Conservation (phyloP, 148 eudicot genomes). For the Silene conica region DNA sequence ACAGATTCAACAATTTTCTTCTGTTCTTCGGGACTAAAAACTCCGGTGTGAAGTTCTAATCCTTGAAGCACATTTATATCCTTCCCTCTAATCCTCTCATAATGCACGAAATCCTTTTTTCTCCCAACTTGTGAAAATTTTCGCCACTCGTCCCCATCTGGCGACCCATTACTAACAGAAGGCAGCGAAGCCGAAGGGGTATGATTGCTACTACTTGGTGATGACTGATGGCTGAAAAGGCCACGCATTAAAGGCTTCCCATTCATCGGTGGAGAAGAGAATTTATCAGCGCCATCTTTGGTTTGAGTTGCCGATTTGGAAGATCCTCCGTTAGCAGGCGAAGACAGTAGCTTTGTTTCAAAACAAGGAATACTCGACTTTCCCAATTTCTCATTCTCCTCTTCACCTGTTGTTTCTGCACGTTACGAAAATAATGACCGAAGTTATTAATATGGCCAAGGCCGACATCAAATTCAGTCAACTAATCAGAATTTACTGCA, state of each 20-base stretch:
- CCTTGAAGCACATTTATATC: constrained; percentile 50
- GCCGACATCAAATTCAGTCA: neutral
- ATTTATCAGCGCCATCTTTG: neutral
- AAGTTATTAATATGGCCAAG: neutral
- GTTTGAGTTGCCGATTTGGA: neutral
- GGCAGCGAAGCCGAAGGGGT: constrained; percentile 6
- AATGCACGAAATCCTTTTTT: constrained; percentile 41
- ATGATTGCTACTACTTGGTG: constrained; percentile 14
- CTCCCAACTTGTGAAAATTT: constrained; percentile 38
- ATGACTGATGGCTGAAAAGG: constrained; percentile 10
- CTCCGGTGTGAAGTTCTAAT: constrained; percentile 52
- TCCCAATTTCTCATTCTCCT: neutral
- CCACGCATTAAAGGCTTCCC: constrained; percentile 22
- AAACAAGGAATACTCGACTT: neutral
- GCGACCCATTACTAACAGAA: constrained; percentile 15
- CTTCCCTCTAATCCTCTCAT: constrained; percentile 45
- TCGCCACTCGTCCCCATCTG: constrained; percentile 26
- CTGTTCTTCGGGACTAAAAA: constrained; percentile 50
- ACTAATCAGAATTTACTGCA: neutral
- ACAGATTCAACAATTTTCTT: constrained; percentile 53
- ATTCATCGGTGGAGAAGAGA: constrained; percentile 19
- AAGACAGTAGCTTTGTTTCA: constrained; percentile 11
- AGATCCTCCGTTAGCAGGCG: constrained; percentile 16
- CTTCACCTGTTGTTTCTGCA: constrained; percentile 15
- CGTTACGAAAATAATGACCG: neutral